A percentile compares a stretch with the other conserved stretches of the same genome.
phyloP scores from a whole-genome alignment of 1,284 basidiomycete species.

The Melampsora larici-populina region DNA sequence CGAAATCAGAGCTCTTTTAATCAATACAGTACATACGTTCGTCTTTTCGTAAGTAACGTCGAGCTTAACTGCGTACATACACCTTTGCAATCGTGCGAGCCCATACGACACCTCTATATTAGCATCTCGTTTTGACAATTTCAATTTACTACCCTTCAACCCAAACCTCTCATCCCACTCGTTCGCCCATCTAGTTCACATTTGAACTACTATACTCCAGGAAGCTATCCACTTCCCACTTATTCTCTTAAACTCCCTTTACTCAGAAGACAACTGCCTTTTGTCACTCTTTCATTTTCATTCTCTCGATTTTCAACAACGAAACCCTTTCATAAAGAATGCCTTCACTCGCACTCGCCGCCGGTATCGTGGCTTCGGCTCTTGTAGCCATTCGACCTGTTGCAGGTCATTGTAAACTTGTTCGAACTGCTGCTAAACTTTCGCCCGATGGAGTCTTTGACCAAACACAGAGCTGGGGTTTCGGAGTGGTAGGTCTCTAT shows the following conservation, averaged over 20 bases:
- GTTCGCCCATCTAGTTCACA: no score
- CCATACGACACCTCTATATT: no score
- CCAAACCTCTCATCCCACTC: no score
- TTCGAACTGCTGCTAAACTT: slow-evolving; percentile 8
- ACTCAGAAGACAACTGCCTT: background rate
- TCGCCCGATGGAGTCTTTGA: background rate
- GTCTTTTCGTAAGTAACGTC: no score
- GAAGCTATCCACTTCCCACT: no score
- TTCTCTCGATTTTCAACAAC: background rate
- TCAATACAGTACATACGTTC: no score
- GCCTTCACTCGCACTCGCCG: background rate
- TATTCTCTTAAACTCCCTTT: background rate
- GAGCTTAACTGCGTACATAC: no score
- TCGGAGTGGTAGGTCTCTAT: slow-evolving; percentile 10
- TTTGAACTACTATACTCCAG: no score
- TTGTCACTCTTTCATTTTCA: background rate
- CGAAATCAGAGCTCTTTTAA: no score
- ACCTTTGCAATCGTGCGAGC: no score
- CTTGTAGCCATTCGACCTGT: slow-evolving; percentile 8
- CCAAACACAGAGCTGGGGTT: slow-evolving; percentile 12
- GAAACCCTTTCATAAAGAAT: background rate
- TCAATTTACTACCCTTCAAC: no score
- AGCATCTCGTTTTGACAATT: no score
- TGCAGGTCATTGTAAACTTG: slow-evolving; percentile 33
- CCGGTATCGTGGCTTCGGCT: background rate